Evolutionary conservation across 2,329 filamentous ascomycete species (phyloP).

Genomic region (Ophiocordyceps robertsii): DNA sequence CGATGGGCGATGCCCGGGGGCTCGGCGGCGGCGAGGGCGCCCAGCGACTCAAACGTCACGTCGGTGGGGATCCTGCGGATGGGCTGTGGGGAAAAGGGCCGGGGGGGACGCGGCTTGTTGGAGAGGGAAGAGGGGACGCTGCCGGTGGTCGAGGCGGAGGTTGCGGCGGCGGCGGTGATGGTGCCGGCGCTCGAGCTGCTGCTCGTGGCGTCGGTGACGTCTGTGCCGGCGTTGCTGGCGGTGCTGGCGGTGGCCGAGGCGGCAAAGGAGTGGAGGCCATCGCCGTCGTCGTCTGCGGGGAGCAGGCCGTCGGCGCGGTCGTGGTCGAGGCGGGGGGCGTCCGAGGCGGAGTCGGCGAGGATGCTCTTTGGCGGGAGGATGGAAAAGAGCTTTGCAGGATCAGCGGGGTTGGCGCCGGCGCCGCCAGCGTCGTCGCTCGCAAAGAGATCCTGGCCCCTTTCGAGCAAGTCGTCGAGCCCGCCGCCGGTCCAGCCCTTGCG

Average conservation of each 20-base stretch:
- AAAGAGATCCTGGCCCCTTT: constrained; percentile 50
- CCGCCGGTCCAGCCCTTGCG: constrained; percentile 56
- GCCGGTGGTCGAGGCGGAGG: constrained; percentile 23
- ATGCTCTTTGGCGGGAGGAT: constrained; percentile 52
- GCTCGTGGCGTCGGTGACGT: constrained; percentile 1
- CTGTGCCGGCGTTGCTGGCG: constrained; percentile 13
- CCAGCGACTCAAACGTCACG: constrained; percentile 25
- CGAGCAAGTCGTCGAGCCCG: constrained; percentile 51
- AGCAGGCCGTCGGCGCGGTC: constrained; percentile 41
- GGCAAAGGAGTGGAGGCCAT: constrained; percentile 44
- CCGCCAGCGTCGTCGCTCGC: constrained; percentile 25
- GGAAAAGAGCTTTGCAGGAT: constrained; percentile 42
- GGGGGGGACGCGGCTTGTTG: constrained; percentile 35
- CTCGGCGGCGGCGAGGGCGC: constrained; percentile 8
- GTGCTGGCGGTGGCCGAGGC: constrained; percentile 19
- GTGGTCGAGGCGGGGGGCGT: constrained; percentile 22
- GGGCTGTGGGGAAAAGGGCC: constrained; percentile 48
- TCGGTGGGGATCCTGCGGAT: constrained; percentile 26
- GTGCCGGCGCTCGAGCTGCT: background rate
- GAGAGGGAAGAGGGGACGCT: constrained; percentile 36
- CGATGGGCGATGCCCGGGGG: background rate
- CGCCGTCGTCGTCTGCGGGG: constrained; percentile 27
- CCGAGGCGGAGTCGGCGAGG: constrained; percentile 36
- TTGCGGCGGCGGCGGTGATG: background rate
- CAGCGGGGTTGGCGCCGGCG: constrained; percentile 17